Conservation (phyloP, 2,329 filamentous ascomycete species). For the Apiospora phragmitis region DNA sequence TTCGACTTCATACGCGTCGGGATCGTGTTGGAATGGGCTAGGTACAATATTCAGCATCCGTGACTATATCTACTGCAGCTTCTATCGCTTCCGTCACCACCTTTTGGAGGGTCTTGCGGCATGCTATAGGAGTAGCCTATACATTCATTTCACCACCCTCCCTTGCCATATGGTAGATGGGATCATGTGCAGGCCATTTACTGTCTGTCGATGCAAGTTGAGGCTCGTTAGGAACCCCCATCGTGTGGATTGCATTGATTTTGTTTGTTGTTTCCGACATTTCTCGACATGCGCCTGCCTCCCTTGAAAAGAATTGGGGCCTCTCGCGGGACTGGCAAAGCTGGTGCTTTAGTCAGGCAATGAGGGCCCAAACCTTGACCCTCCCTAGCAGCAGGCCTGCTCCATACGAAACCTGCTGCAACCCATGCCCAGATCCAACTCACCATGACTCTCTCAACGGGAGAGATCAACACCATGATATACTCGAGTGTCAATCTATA, state of each 20-base stretch:
- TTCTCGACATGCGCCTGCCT: neutral
- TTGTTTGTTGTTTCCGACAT: neutral
- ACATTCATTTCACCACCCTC: neutral
- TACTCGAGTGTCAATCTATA: neutral
- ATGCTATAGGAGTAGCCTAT: neutral
- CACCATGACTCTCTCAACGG: neutral
- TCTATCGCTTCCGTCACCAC: neutral
- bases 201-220: neutral
- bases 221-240: neutral
- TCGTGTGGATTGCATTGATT: neutral
- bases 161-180: neutral
- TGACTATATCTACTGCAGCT: neutral
- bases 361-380: slow-evolving; percentile 6
- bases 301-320: slow-evolving; percentile 6
- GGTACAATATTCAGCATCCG: neutral
- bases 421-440: neutral
- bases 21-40: neutral
- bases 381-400: slow-evolving; percentile 5
- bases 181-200: neutral
- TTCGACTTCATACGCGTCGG: neutral
- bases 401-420: neutral
- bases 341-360: slow-evolving; percentile 3
- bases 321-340: neutral
- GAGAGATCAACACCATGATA: neutral
- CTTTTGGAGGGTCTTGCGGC: neutral